Conservation (phyloP, 2,329 filamentous ascomycete genomes). For the Clonostachys rhizophaga region DNA sequence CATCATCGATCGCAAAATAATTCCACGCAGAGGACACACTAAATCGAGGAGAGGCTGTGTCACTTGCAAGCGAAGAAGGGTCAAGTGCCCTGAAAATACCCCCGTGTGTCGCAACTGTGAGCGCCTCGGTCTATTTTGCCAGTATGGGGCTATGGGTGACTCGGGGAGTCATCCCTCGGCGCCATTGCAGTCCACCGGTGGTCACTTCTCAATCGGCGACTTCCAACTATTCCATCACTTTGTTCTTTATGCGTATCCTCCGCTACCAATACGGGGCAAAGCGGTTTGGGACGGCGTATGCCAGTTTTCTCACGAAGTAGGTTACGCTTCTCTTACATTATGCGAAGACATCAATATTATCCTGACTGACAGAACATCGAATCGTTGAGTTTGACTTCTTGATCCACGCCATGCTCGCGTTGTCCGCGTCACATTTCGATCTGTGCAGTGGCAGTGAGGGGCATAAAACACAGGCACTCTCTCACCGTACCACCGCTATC, state of each 20-base stretch:
- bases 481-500: slow-evolving; percentile 31
- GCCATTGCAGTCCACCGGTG: slow-evolving; percentile 3
- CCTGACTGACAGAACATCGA: not conserved
- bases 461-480: slow-evolving; percentile 14
- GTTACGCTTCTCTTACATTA: not conserved
- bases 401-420: slow-evolving; percentile 33
- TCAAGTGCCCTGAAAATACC: slow-evolving; percentile 34
- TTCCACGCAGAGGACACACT: slow-evolving; percentile 25
- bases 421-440: slow-evolving; percentile 29
- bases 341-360: not conserved
- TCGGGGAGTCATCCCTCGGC: too few relatives aligned
- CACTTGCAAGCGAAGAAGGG: slow-evolving; percentile 29
- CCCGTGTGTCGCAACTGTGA: slow-evolving; percentile 27
- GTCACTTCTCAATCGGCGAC: slow-evolving; percentile 33
- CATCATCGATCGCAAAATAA: slow-evolving; percentile 12
- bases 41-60: slow-evolving; percentile 24
- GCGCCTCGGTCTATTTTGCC: slow-evolving; percentile 26
- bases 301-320: slow-evolving; percentile 28
- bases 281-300: slow-evolving; percentile 28
- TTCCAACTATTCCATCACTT: slow-evolving; percentile 50
- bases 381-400: slow-evolving; percentile 28
- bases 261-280: slow-evolving; percentile 27
- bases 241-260: slow-evolving; percentile 35
- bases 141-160: slow-evolving; percentile 13
- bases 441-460: not conserved